A percentile compares a stretch with the other conserved stretches of the same genome.
phyloP scores from a whole-genome alignment of 169 alveolate genomes.

The Eimeria sp. region DNA sequence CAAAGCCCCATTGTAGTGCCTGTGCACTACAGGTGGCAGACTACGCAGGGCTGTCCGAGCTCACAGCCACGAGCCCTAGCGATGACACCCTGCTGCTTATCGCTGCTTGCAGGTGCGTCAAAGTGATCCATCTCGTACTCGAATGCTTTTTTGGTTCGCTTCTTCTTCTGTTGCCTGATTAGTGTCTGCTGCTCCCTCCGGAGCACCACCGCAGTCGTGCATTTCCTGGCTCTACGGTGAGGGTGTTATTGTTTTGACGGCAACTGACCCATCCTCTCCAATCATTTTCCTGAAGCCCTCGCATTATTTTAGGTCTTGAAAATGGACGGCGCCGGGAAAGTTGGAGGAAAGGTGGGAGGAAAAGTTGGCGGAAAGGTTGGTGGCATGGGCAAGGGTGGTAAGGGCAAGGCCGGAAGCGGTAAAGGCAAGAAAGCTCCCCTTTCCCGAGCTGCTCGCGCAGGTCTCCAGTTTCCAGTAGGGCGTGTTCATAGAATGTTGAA shows the following conservation, averaged over 20 bases:
- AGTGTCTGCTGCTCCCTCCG: constrained; percentile 14
- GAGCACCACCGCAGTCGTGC: constrained; percentile 47
- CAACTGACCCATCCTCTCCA: constrained; percentile 4
- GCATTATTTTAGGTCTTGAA: constrained; percentile 29
- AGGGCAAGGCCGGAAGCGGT: constrained; percentile 84
- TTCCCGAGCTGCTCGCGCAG: constrained; percentile 99
- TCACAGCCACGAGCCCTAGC: constrained; percentile 54
- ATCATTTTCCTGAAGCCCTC: background rate
- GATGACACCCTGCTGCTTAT: background rate
- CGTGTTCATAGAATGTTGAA: constrained; percentile 99
- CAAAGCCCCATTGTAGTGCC: too few relatives aligned
- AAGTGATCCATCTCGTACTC: constrained; percentile 1
- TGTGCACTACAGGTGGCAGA: background rate
- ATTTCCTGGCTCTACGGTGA: constrained; percentile 6
- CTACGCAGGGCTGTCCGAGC: constrained; percentile 69
- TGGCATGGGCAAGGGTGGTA: constrained; percentile 86
- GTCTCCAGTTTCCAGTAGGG: constrained; percentile 99
- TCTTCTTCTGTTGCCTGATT: constrained; percentile 34
- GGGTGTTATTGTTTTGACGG: constrained; percentile 1
- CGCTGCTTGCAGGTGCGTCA: constrained; percentile 49
- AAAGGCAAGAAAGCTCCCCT: constrained; percentile 97
- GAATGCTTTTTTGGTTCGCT: constrained; percentile 37
- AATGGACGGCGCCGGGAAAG: constrained; percentile 86
- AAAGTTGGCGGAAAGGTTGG: constrained; percentile 86
- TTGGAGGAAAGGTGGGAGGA: constrained; percentile 87